Evolutionary conservation across 176 grass and related monocot species (phyloP), one percentile per base, ranked within the genome.

Genomic region (Avena insularis): DNA sequence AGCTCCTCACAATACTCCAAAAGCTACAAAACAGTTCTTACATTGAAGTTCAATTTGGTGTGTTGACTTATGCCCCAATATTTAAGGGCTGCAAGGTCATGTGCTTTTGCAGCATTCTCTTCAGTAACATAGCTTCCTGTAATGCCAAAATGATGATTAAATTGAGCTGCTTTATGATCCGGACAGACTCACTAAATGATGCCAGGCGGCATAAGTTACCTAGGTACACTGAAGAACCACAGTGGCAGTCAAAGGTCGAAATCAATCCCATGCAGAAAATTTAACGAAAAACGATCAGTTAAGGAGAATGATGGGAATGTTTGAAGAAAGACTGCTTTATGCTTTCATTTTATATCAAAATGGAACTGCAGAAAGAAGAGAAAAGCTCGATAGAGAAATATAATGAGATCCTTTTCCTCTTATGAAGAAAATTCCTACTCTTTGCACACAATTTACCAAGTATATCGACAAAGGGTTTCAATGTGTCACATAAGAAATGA

Each of bases 81-180:
- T 88, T 96, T 98, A 53, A 98, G 88, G 77, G 93, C 95, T 74
- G 93, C 95, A 90, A 95, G 90, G 84, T 98, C 95, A 89, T 98
- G 95, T 71, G 95, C 97, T 69, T 82, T 91, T 76, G 97, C 97
- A 74, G 97, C 97, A 84, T 91, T 94, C 71, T 99, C 97, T 86
- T 96, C 97, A 70, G 91, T 89, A 88, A 94, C 90, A 91, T 99
- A 93, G 84, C 97, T 99, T n/a, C 97, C 97, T 99, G 84, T 79
- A 63, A 50, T 59, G 75, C 23, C 64, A 83, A 77, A 85, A 81
- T 14, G 43, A 83, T 73, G 68, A 90, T 83, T 51, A 90, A 88
- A 70, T 35, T 45, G 49, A 70, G 73, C 4, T 40, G 36, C 78
- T 86, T 82, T 67, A 71, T 53, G 48, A 75, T 79, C 81, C 62